These are phyloP conservation scores for Trichoderma aggressivum DNA, from an alignment of 2,329 filamentous ascomycete species.

Conservation along the genomic window DNA sequence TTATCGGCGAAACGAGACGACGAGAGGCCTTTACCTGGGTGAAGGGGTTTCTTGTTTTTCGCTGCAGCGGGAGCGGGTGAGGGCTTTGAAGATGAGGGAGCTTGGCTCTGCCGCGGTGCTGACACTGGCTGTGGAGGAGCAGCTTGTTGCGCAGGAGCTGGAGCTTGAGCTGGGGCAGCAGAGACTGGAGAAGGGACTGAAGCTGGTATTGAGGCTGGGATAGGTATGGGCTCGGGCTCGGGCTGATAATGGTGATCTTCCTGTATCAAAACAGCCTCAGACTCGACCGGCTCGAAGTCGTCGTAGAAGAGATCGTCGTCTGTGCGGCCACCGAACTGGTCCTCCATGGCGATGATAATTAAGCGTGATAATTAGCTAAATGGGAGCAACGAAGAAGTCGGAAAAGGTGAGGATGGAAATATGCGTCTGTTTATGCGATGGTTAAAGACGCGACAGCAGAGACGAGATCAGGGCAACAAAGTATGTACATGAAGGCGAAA, in stretches of 20 bases:
- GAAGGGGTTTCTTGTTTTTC: conserved; percentile 18
- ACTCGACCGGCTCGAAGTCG: conserved; percentile 56
- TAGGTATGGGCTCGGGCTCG: conserved; percentile 22
- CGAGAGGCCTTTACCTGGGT: conserved; percentile 28
- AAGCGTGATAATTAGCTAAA: neutral
- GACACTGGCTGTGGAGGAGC: conserved; percentile 16
- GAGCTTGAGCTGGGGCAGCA: neutral
- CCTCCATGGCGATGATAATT: conserved; percentile 46
- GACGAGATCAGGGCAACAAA: neutral
- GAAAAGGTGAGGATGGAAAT: neutral
- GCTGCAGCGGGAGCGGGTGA: conserved; percentile 18
- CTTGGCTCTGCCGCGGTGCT: conserved; percentile 18
- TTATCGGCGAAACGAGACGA: conserved; percentile 35
- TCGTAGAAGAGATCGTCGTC: conserved; percentile 62
- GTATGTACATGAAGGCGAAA: neutral
- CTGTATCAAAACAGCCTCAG: conserved; percentile 31
- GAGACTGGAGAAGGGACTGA: neutral
- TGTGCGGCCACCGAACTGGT: conserved; percentile 58
- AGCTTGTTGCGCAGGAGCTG: conserved; percentile 10
- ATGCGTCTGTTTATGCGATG: neutral
- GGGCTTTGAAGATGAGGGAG: conserved; percentile 14
- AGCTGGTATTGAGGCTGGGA: neutral
- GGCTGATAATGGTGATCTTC: conserved; percentile 16
- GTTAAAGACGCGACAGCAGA: neutral
- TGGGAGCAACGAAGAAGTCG: neutral